A percentile compares a stretch with the other conserved stretches of the same genome.
Conservation (phyloP, 495 filamentous ascomycete genomes). For the Annulohypoxylon maeteangense region DNA sequence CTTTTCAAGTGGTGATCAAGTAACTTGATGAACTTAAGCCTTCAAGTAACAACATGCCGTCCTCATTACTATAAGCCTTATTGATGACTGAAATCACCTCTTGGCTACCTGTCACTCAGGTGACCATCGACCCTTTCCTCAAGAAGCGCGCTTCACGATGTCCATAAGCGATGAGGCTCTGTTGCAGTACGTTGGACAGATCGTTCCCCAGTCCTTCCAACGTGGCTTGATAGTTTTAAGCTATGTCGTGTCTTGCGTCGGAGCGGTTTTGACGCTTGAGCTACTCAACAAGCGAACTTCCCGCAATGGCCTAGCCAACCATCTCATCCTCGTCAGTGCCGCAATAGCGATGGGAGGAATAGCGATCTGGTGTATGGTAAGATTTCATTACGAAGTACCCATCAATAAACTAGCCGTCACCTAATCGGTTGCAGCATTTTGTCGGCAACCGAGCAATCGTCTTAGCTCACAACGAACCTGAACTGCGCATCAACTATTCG, state of each 20-base stretch:
- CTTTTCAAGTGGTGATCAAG: not conserved
- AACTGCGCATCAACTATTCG: conserved; percentile 79
- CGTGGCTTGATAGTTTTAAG: conserved; percentile 76
- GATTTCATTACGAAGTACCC: conserved; percentile 5
- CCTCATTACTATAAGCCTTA: not conserved
- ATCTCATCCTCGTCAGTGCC: conserved; percentile 75
- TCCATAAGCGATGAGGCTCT: conserved; percentile 28
- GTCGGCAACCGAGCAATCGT: conserved; percentile 84
- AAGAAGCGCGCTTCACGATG: conserved; percentile 31
- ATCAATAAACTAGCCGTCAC: not conserved
- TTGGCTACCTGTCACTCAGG: conserved; percentile 12
- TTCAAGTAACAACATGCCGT: not conserved
- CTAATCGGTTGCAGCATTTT: conserved; percentile 66
- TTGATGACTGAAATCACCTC: conserved; percentile 21
- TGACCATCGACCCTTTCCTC: conserved; percentile 3
- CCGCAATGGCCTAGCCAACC: conserved; percentile 73
- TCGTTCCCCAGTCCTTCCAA: conserved; percentile 66
- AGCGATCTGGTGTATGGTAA: conserved; percentile 72
- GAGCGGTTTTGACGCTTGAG: conserved; percentile 81
- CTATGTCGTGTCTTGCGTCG: conserved; percentile 80
- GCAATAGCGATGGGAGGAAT: conserved; percentile 84
- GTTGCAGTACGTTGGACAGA: conserved; percentile 48
- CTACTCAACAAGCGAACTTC: conserved; percentile 81
- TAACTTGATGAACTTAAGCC: not conserved
- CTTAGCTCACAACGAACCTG: conserved; percentile 67